A percentile compares a stretch with the other conserved stretches of the same genome.
These are phyloP conservation scores for Dothistroma septosporum DNA, from an alignment of 2,329 filamentous ascomycete genomes.

Conservation along the genomic window DNA sequence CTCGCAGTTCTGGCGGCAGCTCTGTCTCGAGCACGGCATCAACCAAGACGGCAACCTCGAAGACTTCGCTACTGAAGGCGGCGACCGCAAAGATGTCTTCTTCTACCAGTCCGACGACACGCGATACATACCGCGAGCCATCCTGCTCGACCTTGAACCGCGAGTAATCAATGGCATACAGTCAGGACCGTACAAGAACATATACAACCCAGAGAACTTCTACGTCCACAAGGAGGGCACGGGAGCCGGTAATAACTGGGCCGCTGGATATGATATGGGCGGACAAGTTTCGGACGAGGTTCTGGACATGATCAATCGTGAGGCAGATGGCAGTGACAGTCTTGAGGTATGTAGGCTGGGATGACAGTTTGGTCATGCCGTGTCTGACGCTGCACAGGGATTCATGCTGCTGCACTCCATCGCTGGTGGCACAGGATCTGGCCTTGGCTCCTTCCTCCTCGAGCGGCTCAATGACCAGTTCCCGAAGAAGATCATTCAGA, in stretches of 20 bases:
- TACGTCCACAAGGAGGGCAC: slow-evolving; percentile 91
- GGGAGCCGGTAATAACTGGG: slow-evolving; percentile 97
- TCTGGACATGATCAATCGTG: slow-evolving; percentile 98
- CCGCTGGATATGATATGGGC: slow-evolving; percentile 88
- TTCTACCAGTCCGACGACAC: slow-evolving; percentile 99
- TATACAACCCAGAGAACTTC: slow-evolving; percentile 99
- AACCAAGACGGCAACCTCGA: slow-evolving; percentile 95
- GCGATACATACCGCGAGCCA: slow-evolving; percentile 92
- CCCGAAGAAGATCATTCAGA: slow-evolving; percentile 98
- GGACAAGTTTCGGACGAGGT: slow-evolving; percentile 93
- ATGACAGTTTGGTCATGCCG: background rate
- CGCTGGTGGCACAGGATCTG: slow-evolving; percentile 91
- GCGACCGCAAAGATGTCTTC: slow-evolving; percentile 97
- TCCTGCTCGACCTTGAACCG: slow-evolving; percentile 91
- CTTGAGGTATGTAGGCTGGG: slow-evolving; percentile 62
- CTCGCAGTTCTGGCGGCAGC: slow-evolving; percentile 97
- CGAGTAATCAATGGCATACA: slow-evolving; percentile 91
- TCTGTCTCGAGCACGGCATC: slow-evolving; percentile 97
- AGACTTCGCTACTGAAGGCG: slow-evolving; percentile 95
- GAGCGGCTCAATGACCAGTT: slow-evolving; percentile 96
- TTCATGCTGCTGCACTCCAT: slow-evolving; percentile 99
- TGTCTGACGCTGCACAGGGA: slow-evolving; percentile 50
- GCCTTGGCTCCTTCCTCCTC: slow-evolving; percentile 89
- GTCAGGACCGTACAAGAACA: slow-evolving; percentile 90
- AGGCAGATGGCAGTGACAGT: slow-evolving; percentile 96